A percentile compares a stretch with the other conserved stretches of the same genome.
phyloP scores from a whole-genome alignment of 768 basidiomycete genomes.

The Collybiopsis luxurians region DNA sequence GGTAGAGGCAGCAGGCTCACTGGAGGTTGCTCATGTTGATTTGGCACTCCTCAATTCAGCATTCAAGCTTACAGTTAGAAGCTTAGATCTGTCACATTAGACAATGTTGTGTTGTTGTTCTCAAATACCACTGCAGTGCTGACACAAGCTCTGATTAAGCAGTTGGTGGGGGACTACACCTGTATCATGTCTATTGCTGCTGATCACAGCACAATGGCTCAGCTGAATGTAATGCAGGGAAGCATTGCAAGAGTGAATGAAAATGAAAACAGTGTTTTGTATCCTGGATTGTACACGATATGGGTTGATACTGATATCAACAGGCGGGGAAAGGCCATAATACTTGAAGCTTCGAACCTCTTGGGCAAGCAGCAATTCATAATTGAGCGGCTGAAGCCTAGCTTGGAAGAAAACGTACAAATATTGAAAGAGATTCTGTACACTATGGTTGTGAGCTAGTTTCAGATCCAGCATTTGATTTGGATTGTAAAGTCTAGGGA shows the following conservation, averaged over 20 bases:
- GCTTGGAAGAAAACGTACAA: too few relatives aligned
- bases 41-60: too few relatives aligned
- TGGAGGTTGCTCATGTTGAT: too few relatives aligned
- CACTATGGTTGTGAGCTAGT: too few relatives aligned
- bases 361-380: conserved; percentile 39
- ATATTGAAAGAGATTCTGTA: too few relatives aligned
- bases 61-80: conserved; percentile 41
- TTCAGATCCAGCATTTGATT: too few relatives aligned
- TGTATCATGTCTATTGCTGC: conserved; percentile 34
- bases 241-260: conserved; percentile 47
- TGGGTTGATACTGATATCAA: conserved; percentile 32
- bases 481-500: too few relatives aligned
- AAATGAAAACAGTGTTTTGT: conserved; percentile 42
- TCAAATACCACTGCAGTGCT: conserved; percentile 46
- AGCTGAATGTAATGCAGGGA: conserved; percentile 42
- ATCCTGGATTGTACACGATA: conserved; percentile 40
- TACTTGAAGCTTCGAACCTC: conserved; percentile 39
- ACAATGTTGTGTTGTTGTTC: conserved; percentile 56
- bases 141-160: conserved; percentile 48
- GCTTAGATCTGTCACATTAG: conserved; percentile 46
- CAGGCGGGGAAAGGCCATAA: conserved; percentile 33
- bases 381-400: conserved; percentile 35
- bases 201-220: conserved; percentile 25
- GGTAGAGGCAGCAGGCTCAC: conserved; percentile 20
- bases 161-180: conserved; percentile 47